Percentiles rank a stretch among this genome's conserved stretches.
These are phyloP conservation scores for Xerocomellus dryophilus DNA, from an alignment of 768 basidiomycete genomes.

Conservation along the genomic window DNA sequence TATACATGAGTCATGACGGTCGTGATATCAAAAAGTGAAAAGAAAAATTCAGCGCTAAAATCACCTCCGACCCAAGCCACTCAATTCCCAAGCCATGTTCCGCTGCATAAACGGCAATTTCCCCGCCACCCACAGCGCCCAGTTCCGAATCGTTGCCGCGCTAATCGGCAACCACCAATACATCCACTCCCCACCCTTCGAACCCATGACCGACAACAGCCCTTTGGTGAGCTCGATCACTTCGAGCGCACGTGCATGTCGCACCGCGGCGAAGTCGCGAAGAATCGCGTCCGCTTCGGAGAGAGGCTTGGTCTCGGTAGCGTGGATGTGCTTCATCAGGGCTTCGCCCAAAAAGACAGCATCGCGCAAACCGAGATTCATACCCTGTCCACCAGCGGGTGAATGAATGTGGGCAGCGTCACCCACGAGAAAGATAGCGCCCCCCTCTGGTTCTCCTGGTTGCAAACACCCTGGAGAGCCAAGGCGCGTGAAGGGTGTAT, in stretches of 20 bases:
- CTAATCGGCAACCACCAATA: conserved; percentile 31
- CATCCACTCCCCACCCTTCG: conserved; percentile 9
- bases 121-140: conserved; percentile 22
- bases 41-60: background rate
- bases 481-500: conserved; percentile 36
- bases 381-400: conserved; percentile 55
- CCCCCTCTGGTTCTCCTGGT: conserved; percentile 12
- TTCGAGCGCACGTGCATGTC: conserved; percentile 40
- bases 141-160: conserved; percentile 26
- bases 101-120: conserved; percentile 19
- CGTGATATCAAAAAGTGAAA: background rate
- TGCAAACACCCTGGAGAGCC: background rate
- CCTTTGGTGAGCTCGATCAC: conserved; percentile 43
- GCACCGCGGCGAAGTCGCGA: conserved; percentile 33
- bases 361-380: conserved; percentile 58
- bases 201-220: conserved; percentile 25
- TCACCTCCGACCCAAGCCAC: conserved; percentile 28
- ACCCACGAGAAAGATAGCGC: conserved; percentile 34
- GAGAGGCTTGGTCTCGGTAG: conserved; percentile 6
- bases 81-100: conserved; percentile 25
- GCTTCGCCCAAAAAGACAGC: conserved; percentile 45
- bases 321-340: conserved; percentile 36
- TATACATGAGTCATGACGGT: background rate
- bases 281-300: conserved; percentile 34
- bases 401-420: conserved; percentile 56